Evolutionary conservation across 768 basidiomycete genomes (phyloP), one percentile per base, ranked within the genome.

Genomic region (Hortiboletus flavorubellus): DNA sequence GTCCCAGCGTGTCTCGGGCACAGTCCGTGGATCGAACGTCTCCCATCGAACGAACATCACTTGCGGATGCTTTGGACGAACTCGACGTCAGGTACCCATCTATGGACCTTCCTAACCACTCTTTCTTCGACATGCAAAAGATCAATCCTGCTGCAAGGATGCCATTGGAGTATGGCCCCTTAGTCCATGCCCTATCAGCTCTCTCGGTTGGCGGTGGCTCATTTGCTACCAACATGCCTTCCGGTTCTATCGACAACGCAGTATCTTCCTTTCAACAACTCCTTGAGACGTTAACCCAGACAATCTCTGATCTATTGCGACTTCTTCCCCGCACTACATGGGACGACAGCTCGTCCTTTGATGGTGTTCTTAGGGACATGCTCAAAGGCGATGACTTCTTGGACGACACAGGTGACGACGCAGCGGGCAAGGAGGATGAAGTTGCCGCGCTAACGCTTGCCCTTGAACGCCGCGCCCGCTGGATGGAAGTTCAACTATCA

Each of bases 401-500:
- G 35, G 91, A 91, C 53, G 89, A 91, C 58, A 79, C 79, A 3
- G 81, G 80, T 5, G 86, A 87, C 41, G 86, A 86, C 51, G 74
- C 76, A 29, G 73, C 78, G 18, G 82, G 78, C 23, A 86, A 83
- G 62, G 89, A 91, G 58, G 90, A 92, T 64, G 91, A 94, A 65
- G 91, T 93, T 8, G 89, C 87, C 3, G 87, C 87, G 16, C 74
- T 93, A 56, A 93, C 91, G 2, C 74, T 87, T 46, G 91, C 90
- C 8, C 80, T 94, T 43, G 91, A 92, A 67, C 85, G 89, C 57
- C 87, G 92, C n/a, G 92, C 91, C 15, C 80, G 89, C 41, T 94
- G 91, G 90, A 93, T 94, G 89, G 91, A 93, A 71, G 88, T 91
- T 21, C 91, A 93, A 68, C 72, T 94, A 16, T 89, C 89, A 0